phyloP scores from a whole-genome alignment of 2,329 filamentous ascomycete genomes.

The Rutstroemia sydowiana region DNA sequence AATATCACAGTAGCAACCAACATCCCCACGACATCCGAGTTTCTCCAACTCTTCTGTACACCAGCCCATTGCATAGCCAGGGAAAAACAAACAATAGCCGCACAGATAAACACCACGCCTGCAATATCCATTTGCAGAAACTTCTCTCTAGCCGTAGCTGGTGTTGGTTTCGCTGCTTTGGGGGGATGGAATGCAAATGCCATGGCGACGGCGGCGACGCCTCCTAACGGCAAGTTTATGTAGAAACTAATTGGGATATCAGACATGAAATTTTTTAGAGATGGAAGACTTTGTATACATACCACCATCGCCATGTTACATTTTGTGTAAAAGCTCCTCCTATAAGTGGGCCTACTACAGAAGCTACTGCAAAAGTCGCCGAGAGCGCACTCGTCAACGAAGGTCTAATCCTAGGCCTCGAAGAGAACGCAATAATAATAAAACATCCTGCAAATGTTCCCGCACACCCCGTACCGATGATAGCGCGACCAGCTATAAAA shows the following conservation, averaged over 20 bases:
- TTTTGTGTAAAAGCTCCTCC: constrained; percentile 29
- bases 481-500: constrained; percentile 39
- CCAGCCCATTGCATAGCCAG: constrained; percentile 41
- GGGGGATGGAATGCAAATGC: not conserved
- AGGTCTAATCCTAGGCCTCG: not conserved
- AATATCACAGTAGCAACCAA: constrained; percentile 29
- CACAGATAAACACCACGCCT: constrained; percentile 37
- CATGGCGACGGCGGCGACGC: constrained; percentile 14
- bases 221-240: constrained; percentile 36
- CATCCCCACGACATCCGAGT: constrained; percentile 32
- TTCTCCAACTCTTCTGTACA: constrained; percentile 35
- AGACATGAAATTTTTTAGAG: not conserved
- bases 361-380: constrained; percentile 15
- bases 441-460: constrained; percentile 35
- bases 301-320: constrained; percentile 21
- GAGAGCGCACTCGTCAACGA: constrained; percentile 15
- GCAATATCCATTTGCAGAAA: constrained; percentile 30
- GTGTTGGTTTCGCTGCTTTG: not conserved
- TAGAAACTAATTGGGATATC: constrained; percentile 18
- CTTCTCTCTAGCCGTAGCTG: not conserved
- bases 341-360: constrained; percentile 24
- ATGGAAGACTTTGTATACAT: not conserved
- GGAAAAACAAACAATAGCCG: constrained; percentile 30
- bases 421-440: not conserved
- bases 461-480: constrained; percentile 35